Percentiles rank a stretch among this genome's conserved stretches.
These are phyloP conservation scores for Amoeboradix gromovi DNA, from an alignment of 371 early-diverging fungal genomes.

Conservation along the genomic window DNA sequence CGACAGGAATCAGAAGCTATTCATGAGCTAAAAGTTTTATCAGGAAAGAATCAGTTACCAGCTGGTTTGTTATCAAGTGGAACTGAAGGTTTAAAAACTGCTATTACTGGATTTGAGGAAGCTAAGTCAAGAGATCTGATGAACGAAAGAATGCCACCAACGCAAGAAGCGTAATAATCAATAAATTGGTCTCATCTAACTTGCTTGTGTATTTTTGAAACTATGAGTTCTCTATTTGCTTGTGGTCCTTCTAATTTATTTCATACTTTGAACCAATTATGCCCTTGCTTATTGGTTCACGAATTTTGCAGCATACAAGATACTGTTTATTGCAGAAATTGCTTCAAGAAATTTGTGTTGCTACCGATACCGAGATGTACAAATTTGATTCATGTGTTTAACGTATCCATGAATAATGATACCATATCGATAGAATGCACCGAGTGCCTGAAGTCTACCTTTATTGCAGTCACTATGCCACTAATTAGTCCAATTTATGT, in stretches of 20 bases:
- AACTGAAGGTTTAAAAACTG: constrained; percentile 56
- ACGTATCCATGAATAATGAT: neutral
- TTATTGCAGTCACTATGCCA: neutral
- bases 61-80: constrained; percentile 57
- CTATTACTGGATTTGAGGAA: constrained; percentile 64
- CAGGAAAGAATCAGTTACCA: constrained; percentile 49
- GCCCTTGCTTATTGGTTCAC: neutral
- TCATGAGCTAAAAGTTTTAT: constrained; percentile 57
- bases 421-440: neutral
- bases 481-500: neutral
- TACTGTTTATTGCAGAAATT: neutral
- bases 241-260: neutral
- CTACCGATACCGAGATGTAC: neutral
- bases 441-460: neutral
- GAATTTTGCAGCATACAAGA: neutral
- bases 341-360: neutral
- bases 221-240: too few species aligned
- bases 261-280: neutral
- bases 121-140: constrained; percentile 55
- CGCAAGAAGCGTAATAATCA: neutral
- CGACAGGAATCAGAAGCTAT: constrained; percentile 66
- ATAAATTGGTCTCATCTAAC: neutral
- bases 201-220: neutral
- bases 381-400: neutral
- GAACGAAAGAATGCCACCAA: constrained; percentile 70